phyloP scores from a whole-genome alignment of 805 yeast genomes.

The Candida koratica region DNA sequence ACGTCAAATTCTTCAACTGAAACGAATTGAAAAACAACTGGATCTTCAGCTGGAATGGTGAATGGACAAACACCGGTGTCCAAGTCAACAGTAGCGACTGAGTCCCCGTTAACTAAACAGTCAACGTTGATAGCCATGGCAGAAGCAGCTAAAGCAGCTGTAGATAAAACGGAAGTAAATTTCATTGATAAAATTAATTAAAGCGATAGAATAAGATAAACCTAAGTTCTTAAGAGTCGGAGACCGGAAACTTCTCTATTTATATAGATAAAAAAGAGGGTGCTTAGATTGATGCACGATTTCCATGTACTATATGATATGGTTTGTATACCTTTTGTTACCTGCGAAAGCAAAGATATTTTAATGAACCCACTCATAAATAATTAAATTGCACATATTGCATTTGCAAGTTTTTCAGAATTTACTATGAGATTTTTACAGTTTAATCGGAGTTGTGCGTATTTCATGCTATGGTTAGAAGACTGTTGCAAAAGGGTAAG shows the following conservation, averaged over 20 bases:
- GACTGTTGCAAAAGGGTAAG: neutral
- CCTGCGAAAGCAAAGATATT: too few species aligned
- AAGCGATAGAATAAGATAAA: conserved; percentile 8
- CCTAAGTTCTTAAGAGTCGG: conserved; percentile 3
- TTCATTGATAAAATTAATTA: conserved; percentile 10
- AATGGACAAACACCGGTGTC: conserved; percentile 40
- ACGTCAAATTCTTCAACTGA: conserved; percentile 29
- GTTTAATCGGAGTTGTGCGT: conserved; percentile 3
- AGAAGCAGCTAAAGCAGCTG: conserved; percentile 21
- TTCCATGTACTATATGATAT: too few species aligned
- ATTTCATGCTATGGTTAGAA: too few species aligned
- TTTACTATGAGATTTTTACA: neutral
- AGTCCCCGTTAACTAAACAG: conserved; percentile 33
- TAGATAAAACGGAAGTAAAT: conserved; percentile 13
- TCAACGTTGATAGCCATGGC: conserved; percentile 33
- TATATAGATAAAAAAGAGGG: conserved; percentile 4
- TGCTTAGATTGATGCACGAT: too few species aligned
- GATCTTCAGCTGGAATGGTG: conserved; percentile 25
- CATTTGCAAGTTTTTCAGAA: neutral
- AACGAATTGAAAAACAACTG: conserved; percentile 25
- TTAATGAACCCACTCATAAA: too few species aligned
- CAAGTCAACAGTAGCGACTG: conserved; percentile 34
- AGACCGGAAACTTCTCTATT: neutral
- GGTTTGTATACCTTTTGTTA: conserved; percentile 5
- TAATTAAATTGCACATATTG: neutral